These are phyloP conservation scores for Plantago major DNA, from an alignment of 257 asterid species.

Conservation along the genomic window DNA sequence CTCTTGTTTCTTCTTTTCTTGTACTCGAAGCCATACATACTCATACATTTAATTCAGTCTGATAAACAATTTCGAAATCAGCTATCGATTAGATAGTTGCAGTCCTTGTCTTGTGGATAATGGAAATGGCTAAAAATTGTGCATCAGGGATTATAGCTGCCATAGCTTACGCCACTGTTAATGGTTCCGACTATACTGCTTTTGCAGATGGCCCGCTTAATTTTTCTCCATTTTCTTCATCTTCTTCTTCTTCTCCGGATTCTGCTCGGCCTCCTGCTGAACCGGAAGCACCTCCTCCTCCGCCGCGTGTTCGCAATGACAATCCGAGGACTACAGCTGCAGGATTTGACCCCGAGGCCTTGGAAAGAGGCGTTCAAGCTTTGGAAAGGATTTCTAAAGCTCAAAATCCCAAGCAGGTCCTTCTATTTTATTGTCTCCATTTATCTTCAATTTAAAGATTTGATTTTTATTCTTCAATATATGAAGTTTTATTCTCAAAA, in stretches of 20 bases:
- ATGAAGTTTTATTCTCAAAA: no score
- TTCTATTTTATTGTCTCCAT: not conserved
- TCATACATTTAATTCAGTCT: no score
- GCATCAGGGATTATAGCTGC: conserved; percentile 65
- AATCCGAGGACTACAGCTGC: conserved; percentile 78
- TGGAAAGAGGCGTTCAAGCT: conserved; percentile 71
- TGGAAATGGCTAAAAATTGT: conserved; percentile 43
- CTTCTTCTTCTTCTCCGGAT: conserved; percentile 31
- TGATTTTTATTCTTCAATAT: no score
- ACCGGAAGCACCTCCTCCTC: conserved; percentile 30
- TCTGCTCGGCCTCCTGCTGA: conserved; percentile 26
- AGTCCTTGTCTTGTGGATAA: no score
- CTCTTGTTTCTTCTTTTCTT: no score
- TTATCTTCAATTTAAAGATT: no score
- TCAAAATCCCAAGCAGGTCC: conserved; percentile 58
- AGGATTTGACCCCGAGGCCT: conserved; percentile 84
- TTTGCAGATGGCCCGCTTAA: conserved; percentile 57
- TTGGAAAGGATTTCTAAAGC: conserved; percentile 44
- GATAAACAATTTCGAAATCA: no score
- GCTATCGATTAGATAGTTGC: no score
- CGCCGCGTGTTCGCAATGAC: conserved; percentile 51
- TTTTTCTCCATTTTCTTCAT: conserved; percentile 44
- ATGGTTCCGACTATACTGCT: conserved; percentile 29
- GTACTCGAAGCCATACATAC: no score
- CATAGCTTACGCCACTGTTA: conserved; percentile 51